Evolutionary conservation across 176 grass and related monocot genomes (phyloP), one percentile per base, ranked within the genome.

Genomic region (Thalia dealbata): DNA sequence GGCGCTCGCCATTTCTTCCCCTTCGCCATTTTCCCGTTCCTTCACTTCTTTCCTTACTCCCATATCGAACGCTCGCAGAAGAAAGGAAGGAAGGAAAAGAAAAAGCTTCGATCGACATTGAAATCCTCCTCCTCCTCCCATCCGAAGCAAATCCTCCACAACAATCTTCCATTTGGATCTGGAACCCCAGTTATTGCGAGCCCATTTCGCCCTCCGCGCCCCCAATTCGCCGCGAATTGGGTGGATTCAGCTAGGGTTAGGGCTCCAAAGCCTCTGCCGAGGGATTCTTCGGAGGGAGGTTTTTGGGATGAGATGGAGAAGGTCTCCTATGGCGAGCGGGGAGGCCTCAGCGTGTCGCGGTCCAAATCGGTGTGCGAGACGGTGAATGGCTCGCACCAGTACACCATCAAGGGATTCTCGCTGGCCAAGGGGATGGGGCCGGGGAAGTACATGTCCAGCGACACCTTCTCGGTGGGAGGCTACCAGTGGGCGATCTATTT

Each of bases 401-500:
- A 84, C 80, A 88, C 78, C 23, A 75, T 91, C 61, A 79, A 79
- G 80, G 91, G 91, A 0, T 91, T 91, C 87, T 88, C 88, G 16
- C 80, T 96, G 41, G 83, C 78, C 41, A 96, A 88, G 83, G 91
- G 88, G 67, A 88, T 84, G 78, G 91, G 82, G 6, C 28, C 75
- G 65, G 83, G 91, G 23, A 83, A 77, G 48, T 83, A 84, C 85
- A 46, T 96, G 67, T 52, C 88, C 12, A 91, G 88, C 63, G 91
- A 91, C 76, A 77, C 79, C 64, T 91, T 96, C 91, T 13, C 82
- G 30, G 88, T 91, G 32, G 85, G 82, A n/a, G 91, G 88, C 6
- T 86, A 91, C 80, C 62, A 86, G 60, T 96, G 91, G 88, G 85
- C 82, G 54, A 52, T 96, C 50, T 96, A 91, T 82, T 67, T 96